These are phyloP conservation scores for Parsonsia alboflavescens DNA, from an alignment of 257 asterid species.

Conservation along the genomic window DNA sequence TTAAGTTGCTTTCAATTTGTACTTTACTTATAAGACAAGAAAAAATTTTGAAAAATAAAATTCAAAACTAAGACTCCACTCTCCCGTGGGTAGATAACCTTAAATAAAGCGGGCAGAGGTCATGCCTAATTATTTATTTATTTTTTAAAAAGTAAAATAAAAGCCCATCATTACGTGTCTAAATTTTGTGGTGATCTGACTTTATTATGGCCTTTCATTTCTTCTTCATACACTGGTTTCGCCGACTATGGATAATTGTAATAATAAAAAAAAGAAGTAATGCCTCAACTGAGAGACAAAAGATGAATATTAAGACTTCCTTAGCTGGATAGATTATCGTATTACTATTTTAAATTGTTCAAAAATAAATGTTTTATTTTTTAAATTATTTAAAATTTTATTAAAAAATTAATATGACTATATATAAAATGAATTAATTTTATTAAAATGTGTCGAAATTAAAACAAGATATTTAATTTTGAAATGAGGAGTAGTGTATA, in stretches of 20 bases:
- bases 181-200: conserved; percentile 20
- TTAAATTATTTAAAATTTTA: no score
- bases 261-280: neutral
- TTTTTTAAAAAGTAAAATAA: no score
- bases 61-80: no score
- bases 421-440: no score
- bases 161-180: conserved; percentile 29
- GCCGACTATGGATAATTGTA: conserved; percentile 9
- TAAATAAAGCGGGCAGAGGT: conserved; percentile 19
- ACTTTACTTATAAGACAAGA: conserved; percentile 20
- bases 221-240: conserved; percentile 27
- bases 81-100: conserved; percentile 30
- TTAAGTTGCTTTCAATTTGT: conserved; percentile 3
- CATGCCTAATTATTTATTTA: conserved; percentile 12
- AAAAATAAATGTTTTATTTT: no score
- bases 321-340: no score
- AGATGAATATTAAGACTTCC: neutral
- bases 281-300: neutral
- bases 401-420: no score
- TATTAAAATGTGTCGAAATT: no score
- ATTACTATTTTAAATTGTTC: no score
- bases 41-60: neutral
- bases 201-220: conserved; percentile 29
- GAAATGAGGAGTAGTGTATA: no score
- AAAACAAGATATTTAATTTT: no score